phyloP scores from a whole-genome alignment of 2,329 filamentous ascomycete species.

The Penicillium sp. region DNA sequence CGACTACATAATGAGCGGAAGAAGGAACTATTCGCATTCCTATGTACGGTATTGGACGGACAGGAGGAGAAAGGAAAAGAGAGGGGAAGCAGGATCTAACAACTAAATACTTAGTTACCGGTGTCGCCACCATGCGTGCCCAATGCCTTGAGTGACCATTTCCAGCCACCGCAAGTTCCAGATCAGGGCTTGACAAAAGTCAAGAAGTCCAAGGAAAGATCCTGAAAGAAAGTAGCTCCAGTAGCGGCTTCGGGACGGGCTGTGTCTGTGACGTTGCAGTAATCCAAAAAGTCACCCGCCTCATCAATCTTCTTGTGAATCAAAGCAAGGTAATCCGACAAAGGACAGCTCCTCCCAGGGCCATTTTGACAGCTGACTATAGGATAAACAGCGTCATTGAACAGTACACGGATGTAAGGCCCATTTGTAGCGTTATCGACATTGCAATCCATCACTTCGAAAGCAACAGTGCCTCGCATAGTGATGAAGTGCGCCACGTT shows the following conservation, averaged over 20 bases:
- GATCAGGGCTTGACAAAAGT: conserved; percentile 26
- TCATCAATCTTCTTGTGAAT: conserved; percentile 46
- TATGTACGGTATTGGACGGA: too few species aligned
- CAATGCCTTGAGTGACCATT: too few species aligned
- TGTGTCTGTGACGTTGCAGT: conserved; percentile 25
- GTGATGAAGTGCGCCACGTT: conserved; percentile 56
- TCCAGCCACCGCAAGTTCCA: too few species aligned
- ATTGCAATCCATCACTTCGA: conserved; percentile 60
- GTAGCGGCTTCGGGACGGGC: conserved; percentile 16
- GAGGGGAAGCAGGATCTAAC: too few species aligned
- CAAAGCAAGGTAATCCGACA: conserved; percentile 47
- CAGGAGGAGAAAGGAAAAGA: too few species aligned
- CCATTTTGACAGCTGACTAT: conserved; percentile 55
- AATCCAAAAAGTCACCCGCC: conserved; percentile 48
- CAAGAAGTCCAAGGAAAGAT: conserved; percentile 28
- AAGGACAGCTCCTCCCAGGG: conserved; percentile 53
- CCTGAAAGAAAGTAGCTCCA: conserved; percentile 27
- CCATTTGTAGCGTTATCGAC: conserved; percentile 14
- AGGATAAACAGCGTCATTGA: conserved; percentile 64
- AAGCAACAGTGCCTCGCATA: conserved; percentile 64
- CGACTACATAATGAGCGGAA: too few species aligned
- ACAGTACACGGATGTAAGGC: conserved; percentile 49
- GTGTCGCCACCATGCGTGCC: too few species aligned
- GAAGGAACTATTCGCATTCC: too few species aligned
- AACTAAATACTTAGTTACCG: too few species aligned